Base-by-base conservation (phyloP, 345 rosid genomes). In the Lepidium didymum region DNA sequence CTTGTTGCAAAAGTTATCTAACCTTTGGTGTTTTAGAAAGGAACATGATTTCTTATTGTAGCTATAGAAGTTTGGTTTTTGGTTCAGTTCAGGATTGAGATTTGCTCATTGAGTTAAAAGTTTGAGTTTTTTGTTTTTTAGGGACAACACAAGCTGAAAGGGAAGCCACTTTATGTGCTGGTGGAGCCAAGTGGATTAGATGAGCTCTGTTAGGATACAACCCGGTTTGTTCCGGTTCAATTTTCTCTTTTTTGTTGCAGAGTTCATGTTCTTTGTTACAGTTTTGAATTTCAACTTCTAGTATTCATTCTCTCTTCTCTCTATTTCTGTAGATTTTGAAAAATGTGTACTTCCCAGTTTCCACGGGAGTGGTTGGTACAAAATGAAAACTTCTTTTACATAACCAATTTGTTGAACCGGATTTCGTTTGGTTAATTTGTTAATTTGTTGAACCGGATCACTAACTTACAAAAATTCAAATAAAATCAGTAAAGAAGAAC, bases 121-220 rank as follows among this genome's bases (percentile, higher is more conserved):
- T 29, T 29, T 29, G 33, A 6, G 7, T 44, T 21, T 21, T 16
- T 15, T 10, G 63, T 53, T 10, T 64, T 56, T 19, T 77, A 86
- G 95, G 95, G 86, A 21, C 84, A 86, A 45, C 69, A 80, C 64
- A 80, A 81, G 85, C 86, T 90, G 51, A 84, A 83, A 35, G 95
- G 92, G 62, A 86, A 80, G 83, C 89, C 92, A 2, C 66, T 86
- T 46, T 83, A 79, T 45, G 83, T 88, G 63, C 89, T 90, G 46
- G 90, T 90, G 54, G 95, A 88, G 83, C 92, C 97, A 7, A 84
- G 92, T 38, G 81, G 74, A 68, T 36, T 76, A 46, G 84, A 79
- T 51, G 61, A 67, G n/a, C 73, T 72, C 21, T 79, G 62, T 71
- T 68, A 64, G 62, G 72, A 78, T 73, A 67, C 19, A 18, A 23